Evolutionary conservation across 805 yeast species (phyloP).

Genomic region (Vanderwaltozyma tropicalis): DNA sequence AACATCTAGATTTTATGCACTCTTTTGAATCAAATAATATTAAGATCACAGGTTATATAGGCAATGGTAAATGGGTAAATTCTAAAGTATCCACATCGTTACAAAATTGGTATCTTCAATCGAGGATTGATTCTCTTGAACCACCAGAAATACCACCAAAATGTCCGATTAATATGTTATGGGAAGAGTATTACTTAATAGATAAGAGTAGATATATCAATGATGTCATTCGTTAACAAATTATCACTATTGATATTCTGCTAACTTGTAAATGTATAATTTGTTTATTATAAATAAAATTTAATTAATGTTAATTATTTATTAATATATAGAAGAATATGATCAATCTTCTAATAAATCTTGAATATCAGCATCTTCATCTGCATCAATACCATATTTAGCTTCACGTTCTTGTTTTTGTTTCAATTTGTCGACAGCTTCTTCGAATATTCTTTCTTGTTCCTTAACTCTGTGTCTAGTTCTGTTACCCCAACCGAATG

Average conservation of each 20-base stretch:
- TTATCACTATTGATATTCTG: too few relatives aligned
- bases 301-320: too few relatives aligned
- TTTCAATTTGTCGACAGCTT: constrained; percentile 34
- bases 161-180: constrained; percentile 15
- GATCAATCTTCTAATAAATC: constrained; percentile 49
- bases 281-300: too few relatives aligned
- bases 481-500: constrained; percentile 75
- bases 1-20: constrained; percentile 4
- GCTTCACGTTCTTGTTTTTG: constrained; percentile 30
- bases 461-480: constrained; percentile 51
- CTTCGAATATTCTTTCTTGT: constrained; percentile 45
- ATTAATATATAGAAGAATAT: too few relatives aligned
- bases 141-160: constrained; percentile 15
- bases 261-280: too few relatives aligned
- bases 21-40: constrained; percentile 8
- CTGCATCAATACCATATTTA: constrained; percentile 35
- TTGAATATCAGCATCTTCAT: constrained; percentile 60
- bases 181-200: constrained; percentile 17
- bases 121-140: constrained; percentile 5
- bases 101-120: constrained; percentile 9
- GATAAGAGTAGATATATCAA: neutral
- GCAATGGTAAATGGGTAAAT: constrained; percentile 12
- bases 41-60: constrained; percentile 13
- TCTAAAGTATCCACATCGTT: constrained; percentile 3
- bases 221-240: neutral